These are phyloP conservation scores for Saccharomyces pastorianus DNA, from an alignment of 1,139 yeast species.

Conservation along the genomic window DNA sequence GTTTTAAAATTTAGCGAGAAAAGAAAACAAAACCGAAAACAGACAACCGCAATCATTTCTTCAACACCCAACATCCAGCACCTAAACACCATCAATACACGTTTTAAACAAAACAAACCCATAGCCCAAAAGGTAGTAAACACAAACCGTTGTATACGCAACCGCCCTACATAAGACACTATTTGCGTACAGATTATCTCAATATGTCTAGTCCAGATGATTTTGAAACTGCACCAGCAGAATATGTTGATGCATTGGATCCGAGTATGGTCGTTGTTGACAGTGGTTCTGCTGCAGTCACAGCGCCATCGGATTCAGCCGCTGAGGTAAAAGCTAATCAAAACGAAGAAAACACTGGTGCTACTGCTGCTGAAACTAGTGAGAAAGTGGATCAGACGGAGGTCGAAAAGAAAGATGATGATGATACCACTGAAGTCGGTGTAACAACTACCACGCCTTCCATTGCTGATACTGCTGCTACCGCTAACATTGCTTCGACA, in stretches of 20 bases:
- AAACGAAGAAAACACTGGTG: conserved; percentile 1
- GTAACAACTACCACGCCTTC: neutral
- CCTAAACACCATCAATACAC: conserved; percentile 18
- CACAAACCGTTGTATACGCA: neutral
- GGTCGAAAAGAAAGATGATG: conserved; percentile 4
- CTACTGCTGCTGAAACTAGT: neutral
- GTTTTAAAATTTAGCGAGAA: conserved; percentile 4
- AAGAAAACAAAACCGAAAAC: conserved; percentile 5
- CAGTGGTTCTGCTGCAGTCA: neutral
- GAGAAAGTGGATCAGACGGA: conserved; percentile 1
- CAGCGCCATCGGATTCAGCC: conserved; percentile 1
- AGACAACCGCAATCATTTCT: neutral
- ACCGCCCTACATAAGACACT: neutral
- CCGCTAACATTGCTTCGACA: neutral
- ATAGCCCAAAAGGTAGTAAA: conserved; percentile 1
- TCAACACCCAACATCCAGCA: conserved; percentile 12
- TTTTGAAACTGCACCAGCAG: conserved; percentile 21
- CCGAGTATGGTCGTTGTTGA: conserved; percentile 1
- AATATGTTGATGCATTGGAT: conserved; percentile 19
- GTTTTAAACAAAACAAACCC: conserved; percentile 6
- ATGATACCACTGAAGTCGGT: conserved; percentile 2
- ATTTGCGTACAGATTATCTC: neutral
- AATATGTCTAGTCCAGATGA: conserved; percentile 8
- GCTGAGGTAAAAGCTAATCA: neutral
- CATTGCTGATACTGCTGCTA: neutral